Evolutionary conservation across 169 alveolate genomes (phyloP).

Genomic region (Miamiensis avidus): DNA sequence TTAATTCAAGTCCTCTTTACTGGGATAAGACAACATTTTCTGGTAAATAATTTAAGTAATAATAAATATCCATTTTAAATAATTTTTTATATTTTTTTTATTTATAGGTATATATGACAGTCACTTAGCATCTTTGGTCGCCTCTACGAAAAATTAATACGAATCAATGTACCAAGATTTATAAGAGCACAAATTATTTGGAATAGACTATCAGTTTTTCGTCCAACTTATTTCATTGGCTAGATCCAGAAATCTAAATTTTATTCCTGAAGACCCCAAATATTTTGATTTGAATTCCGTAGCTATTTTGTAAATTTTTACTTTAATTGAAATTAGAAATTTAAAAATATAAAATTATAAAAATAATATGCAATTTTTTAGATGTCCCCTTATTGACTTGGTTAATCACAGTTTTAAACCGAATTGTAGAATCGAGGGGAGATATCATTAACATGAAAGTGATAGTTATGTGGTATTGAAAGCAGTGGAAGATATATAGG

Average conservation of each 20-base stretch:
- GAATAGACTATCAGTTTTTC: conserved; percentile 1
- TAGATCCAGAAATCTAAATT: conserved; percentile 20
- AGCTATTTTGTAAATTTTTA: conserved; percentile 5
- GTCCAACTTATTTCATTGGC: background rate
- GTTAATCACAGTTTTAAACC: conserved; percentile 11
- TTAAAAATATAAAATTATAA: too few species aligned
- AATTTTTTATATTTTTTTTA: background rate
- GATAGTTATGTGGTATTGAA: conserved; percentile 15
- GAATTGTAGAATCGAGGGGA: conserved; percentile 10
- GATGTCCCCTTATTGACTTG: conserved; percentile 18
- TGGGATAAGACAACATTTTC: conserved; percentile 10
- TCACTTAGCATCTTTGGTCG: conserved; percentile 5
- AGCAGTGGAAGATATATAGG: background rate
- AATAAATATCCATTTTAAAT: background rate
- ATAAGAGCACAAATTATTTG: conserved; percentile 6
- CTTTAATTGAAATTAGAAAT: too few species aligned
- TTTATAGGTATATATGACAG: background rate
- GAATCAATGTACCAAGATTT: conserved; percentile 5
- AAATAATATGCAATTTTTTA: too few species aligned
- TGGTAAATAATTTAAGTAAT: conserved; percentile 5
- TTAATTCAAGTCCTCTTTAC: conserved; percentile 6
- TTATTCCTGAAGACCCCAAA: conserved; percentile 25
- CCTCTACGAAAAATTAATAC: conserved; percentile 11
- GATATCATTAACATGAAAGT: conserved; percentile 14
- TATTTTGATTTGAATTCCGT: conserved; percentile 28